Evolutionary conservation across 495 filamentous ascomycete genomes (phyloP), one percentile per base, ranked within the genome.

Genomic region (Xylaria telfairii): DNA sequence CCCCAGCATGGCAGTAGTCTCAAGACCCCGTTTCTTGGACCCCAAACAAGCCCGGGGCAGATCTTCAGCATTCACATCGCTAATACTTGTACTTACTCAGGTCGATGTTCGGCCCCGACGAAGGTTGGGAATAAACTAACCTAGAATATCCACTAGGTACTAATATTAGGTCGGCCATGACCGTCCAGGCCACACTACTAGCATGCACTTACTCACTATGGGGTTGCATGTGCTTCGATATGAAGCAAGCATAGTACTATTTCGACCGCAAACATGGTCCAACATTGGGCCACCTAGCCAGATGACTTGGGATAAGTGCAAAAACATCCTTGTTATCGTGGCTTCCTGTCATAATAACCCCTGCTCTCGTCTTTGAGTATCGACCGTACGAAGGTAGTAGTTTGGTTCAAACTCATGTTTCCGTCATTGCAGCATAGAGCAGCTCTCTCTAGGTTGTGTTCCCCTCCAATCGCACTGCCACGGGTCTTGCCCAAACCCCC

Each of bases 271-370:
- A 39, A 42, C 39, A 32, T 32, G 39, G 65, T 34, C 49, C 10
- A 46, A 34, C 19, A 59, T 28, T n/a, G 9, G 65, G 65, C 51
- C 51, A 59, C 1, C n/a, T 6, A 24, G 39, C 37, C 34, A 15
- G 21, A 17, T 44, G 37, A 41, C 65, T 66, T 57, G 51, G 15
- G 8, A 57, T 24, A 67, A 67, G 65, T 67, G 65, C 49, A 56
- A 46, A 67, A 57, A 44, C 49, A 44, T 6, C 65, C 51, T 46
- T 42, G 65, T 46, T 30, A 9, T 13, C 32, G 26, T 46, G 65
- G 49, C 32, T 67, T 56, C 8, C 63, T 65, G 44, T 44, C 44
- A 28, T 24, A 39, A 53, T 44, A 37, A 65, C 32, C 63, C 63
- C 53, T 53, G 63, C 63, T 53, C 44, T 24, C 26, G 1, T 34